Percentiles rank a stretch among this genome's conserved stretches.
Evolutionary conservation across 495 filamentous ascomycete genomes (phyloP).

Genomic region (Aspergillus nanangensis): DNA sequence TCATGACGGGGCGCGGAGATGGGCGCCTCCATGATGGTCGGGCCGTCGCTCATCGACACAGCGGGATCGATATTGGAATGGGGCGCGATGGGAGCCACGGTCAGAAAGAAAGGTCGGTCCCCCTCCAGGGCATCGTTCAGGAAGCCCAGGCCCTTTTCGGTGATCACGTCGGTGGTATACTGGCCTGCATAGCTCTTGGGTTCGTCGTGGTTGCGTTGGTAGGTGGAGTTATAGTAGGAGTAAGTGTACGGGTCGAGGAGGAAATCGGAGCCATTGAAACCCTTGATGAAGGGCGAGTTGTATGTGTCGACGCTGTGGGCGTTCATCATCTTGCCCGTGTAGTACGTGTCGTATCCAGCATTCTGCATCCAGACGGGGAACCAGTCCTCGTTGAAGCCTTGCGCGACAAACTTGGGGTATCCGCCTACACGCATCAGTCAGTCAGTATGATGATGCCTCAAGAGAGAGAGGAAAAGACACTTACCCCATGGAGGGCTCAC

Average conservation of each 20-base stretch:
- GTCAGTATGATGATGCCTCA: background rate
- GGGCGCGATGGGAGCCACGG: constrained; percentile 61
- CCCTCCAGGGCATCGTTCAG: constrained; percentile 55
- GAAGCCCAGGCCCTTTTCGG: constrained; percentile 57
- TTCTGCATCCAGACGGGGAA: constrained; percentile 67
- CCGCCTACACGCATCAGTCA: constrained; percentile 41
- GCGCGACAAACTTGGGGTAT: constrained; percentile 64
- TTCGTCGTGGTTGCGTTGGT: constrained; percentile 57
- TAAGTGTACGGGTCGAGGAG: constrained; percentile 71
- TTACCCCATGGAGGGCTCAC: constrained; percentile 58
- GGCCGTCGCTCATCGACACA: constrained; percentile 11
- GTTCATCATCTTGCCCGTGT: constrained; percentile 72
- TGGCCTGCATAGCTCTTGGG: constrained; percentile 54
- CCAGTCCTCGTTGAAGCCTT: constrained; percentile 62
- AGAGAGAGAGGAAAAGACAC: background rate
- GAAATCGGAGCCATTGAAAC: constrained; percentile 57
- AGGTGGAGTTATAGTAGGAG: constrained; percentile 62
- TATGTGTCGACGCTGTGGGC: constrained; percentile 56
- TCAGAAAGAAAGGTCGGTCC: constrained; percentile 62
- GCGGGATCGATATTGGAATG: constrained; percentile 53
- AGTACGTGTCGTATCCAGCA: constrained; percentile 69
- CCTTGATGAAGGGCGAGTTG: constrained; percentile 51
- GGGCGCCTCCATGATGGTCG: constrained; percentile 41
- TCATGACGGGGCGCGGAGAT: constrained; percentile 41
- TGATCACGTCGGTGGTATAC: constrained; percentile 59